Conservation (phyloP, 2,329 filamentous ascomycete genomes). For the Penicillium rolfsii region DNA sequence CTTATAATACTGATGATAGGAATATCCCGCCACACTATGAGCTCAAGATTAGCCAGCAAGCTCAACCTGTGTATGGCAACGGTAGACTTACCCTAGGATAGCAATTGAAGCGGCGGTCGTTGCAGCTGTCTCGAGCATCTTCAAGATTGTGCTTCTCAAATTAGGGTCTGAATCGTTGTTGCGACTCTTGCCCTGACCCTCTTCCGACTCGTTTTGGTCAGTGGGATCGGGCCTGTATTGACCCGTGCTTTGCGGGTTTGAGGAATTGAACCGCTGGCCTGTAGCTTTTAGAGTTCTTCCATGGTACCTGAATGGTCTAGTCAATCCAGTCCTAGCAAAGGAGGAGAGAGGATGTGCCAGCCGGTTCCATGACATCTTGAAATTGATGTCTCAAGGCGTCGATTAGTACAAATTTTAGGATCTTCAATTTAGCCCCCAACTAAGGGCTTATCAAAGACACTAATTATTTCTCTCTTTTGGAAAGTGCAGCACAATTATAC, state of each 20-base stretch:
- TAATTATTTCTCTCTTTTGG: neutral
- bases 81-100: conserved; percentile 61
- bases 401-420: conserved; percentile 5
- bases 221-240: conserved; percentile 33
- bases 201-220: conserved; percentile 37
- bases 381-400: conserved; percentile 4
- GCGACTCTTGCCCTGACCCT: conserved; percentile 28
- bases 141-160: conserved; percentile 51
- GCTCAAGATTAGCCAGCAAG: conserved; percentile 20
- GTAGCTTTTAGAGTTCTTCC: conserved; percentile 16
- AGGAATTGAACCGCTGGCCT: conserved; percentile 33
- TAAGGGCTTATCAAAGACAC: neutral
- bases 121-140: conserved; percentile 73
- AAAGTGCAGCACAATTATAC: neutral
- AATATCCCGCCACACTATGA: conserved; percentile 65
- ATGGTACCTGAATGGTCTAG: conserved; percentile 18
- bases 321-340: conserved; percentile 25
- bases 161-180: conserved; percentile 35
- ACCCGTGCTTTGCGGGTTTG: conserved; percentile 24
- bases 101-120: conserved; percentile 76
- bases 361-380: conserved; percentile 33
- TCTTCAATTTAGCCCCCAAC: neutral
- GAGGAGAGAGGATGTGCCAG: conserved; percentile 29
- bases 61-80: neutral
- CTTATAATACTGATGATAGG: conserved; percentile 86